phyloP scores from a whole-genome alignment of 768 basidiomycete species.

The Podaxis sp. region DNA sequence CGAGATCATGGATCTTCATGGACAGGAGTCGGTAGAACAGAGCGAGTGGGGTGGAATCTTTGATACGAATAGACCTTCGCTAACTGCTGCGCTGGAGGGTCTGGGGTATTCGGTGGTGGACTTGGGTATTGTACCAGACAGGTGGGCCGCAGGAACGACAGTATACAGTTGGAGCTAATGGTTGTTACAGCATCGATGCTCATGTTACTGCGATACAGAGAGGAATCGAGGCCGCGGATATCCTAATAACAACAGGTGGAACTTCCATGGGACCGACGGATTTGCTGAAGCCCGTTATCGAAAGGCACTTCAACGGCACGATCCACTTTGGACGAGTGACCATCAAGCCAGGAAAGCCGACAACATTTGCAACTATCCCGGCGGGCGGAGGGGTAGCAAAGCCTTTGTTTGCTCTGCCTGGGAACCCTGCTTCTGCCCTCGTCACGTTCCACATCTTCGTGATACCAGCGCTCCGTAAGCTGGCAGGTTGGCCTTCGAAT shows the following conservation, averaged over 20 bases:
- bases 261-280: slow-evolving; percentile 92
- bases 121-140: slow-evolving; percentile 77
- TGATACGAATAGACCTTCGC: slow-evolving; percentile 85
- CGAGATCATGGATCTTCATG: slow-evolving; percentile 69
- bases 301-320: slow-evolving; percentile 70
- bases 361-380: slow-evolving; percentile 83
- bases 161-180: not conserved
- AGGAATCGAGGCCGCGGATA: slow-evolving; percentile 65
- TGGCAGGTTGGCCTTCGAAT: slow-evolving; percentile 66
- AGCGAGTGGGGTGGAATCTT: slow-evolving; percentile 69
- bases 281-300: slow-evolving; percentile 85
- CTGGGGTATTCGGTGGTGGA: slow-evolving; percentile 79
- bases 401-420: slow-evolving; percentile 82
- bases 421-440: slow-evolving; percentile 86
- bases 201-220: slow-evolving; percentile 57
- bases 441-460: slow-evolving; percentile 87
- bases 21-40: slow-evolving; percentile 30
- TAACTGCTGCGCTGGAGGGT: slow-evolving; percentile 66
- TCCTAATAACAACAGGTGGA: slow-evolving; percentile 84
- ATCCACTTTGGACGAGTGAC: slow-evolving; percentile 86
- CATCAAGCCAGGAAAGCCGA: slow-evolving; percentile 86
- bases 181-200: slow-evolving; percentile 44
- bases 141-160: slow-evolving; percentile 40
- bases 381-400: slow-evolving; percentile 39
- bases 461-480: slow-evolving; percentile 68